Base-by-base conservation (phyloP, 1,139 yeast species). In the Scheffersomyces parashehatae region DNA sequence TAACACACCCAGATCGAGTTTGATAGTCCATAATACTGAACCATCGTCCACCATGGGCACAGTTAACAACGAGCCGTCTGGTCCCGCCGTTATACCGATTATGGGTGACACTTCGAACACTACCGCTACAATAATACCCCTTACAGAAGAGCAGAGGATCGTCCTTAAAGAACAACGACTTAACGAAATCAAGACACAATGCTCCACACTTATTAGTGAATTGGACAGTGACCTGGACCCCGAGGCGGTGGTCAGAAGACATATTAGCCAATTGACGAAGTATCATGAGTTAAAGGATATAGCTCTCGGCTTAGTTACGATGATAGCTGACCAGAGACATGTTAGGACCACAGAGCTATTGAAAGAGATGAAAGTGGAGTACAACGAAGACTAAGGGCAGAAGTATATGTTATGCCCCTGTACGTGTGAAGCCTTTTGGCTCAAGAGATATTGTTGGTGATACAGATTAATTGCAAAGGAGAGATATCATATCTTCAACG, bases 241-340 rank as follows among this genome's bases (percentile, higher is more conserved):
- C 13, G 54, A 54, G 36, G 53, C 66, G 4, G 67, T 77, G 3
- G 71, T 75, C 32, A 70, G 69, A 44, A 62, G 58, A 41, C 82
- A 79, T 49, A 70, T 78, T 31, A 55, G 60, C 41, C 70, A 69
- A 49, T 58, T 78, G 39, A 68, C 72, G 43, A 59, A 65, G 46
- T 79, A 79, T 56, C 73, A 78, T 50, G 82, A 77, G 44, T 58
- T 78, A 40, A 72, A 73, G 48, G 83, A 77, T 52, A 67, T 74
- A 13, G 82, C 82, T 1, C 58, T 77, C 49, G 75, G 73, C 3
- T 58, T 79, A 46, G 71, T 79, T 24, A 67, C 75, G 29, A 64
- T 76, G 68, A 77, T 79, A 39, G 81, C 82, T 2, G 79, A 75
- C 46, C 78, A 73, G 47, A 64, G 77, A 42, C 62, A 70, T 38